Evolutionary conservation across 2,329 filamentous ascomycete species (phyloP).

Genomic region (Penicillium polonicum): DNA sequence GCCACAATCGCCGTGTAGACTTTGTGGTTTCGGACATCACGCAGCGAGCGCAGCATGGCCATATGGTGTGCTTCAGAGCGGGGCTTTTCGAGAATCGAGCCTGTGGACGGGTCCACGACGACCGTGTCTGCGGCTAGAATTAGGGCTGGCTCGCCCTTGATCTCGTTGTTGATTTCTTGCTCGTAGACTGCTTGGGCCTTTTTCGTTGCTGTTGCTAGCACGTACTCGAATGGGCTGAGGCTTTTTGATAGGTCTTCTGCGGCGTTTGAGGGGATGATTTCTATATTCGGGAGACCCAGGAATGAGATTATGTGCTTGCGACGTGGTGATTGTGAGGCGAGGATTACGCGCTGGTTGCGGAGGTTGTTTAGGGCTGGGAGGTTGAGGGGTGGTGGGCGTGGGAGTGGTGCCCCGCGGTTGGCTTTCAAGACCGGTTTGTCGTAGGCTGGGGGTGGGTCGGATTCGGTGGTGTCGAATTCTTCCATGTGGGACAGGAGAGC

Average conservation of each 20-base stretch:
- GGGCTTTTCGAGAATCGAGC: conserved; percentile 88
- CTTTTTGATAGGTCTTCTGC: conserved; percentile 83
- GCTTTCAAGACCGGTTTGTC: conserved; percentile 22
- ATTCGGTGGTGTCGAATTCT: background rate
- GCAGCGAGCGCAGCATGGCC: conserved; percentile 75
- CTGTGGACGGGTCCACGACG: conserved; percentile 68
- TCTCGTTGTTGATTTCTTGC: conserved; percentile 56
- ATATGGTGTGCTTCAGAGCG: conserved; percentile 76
- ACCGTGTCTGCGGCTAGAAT: conserved; percentile 91
- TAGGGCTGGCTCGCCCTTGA: conserved; percentile 69
- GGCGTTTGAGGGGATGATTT: conserved; percentile 78
- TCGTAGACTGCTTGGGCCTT: conserved; percentile 77
- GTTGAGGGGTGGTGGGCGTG: conserved; percentile 61
- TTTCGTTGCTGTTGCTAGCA: conserved; percentile 76
- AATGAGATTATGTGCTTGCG: conserved; percentile 74
- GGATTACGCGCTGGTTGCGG: conserved; percentile 75
- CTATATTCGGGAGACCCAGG: conserved; percentile 77
- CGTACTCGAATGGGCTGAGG: conserved; percentile 84
- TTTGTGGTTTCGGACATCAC: conserved; percentile 74
- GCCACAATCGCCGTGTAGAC: conserved; percentile 83
- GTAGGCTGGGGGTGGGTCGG: conserved; percentile 39
- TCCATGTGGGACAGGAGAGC: conserved; percentile 24
- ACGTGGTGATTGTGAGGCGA: conserved; percentile 86
- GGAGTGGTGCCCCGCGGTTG: conserved; percentile 30
- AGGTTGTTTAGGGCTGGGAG: conserved; percentile 77